Percentiles rank a stretch among this genome's conserved stretches.
phyloP scores from a whole-genome alignment of 768 basidiomycete species.

The Neoboletus brunneissimus region DNA sequence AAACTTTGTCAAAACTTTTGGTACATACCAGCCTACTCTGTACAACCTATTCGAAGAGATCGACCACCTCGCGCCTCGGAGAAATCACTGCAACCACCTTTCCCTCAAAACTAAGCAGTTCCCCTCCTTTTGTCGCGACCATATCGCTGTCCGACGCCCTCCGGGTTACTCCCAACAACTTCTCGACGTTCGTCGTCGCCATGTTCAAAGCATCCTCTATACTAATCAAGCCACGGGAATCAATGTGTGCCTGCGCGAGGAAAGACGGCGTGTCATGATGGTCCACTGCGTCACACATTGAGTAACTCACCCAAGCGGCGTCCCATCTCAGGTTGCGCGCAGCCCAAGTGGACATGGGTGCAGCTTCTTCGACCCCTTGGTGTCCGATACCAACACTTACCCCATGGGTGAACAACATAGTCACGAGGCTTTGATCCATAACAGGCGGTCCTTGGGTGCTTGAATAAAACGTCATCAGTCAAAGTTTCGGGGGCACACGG shows the following conservation, averaged over 20 bases:
- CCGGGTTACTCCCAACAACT: constrained; percentile 36
- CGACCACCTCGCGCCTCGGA: constrained; percentile 31
- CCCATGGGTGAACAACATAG: constrained; percentile 50
- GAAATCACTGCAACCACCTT: constrained; percentile 46
- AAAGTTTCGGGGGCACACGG: background rate
- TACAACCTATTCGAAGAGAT: constrained; percentile 32
- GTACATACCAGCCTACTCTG: background rate
- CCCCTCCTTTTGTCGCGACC: constrained; percentile 41
- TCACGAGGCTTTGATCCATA: constrained; percentile 65
- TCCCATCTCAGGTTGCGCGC: constrained; percentile 90
- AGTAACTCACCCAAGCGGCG: constrained; percentile 86
- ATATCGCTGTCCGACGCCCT: constrained; percentile 30
- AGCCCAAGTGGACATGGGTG: constrained; percentile 72
- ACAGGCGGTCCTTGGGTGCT: constrained; percentile 71
- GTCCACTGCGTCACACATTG: background rate
- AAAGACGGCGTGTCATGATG: background rate
- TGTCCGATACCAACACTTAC: constrained; percentile 63
- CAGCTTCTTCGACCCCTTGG: constrained; percentile 46
- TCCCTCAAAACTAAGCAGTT: constrained; percentile 42
- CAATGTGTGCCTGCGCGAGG: constrained; percentile 31
- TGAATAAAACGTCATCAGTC: background rate
- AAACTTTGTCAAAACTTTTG: background rate
- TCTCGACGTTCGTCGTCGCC: constrained; percentile 42
- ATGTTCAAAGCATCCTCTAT: constrained; percentile 39
- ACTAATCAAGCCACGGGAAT: constrained; percentile 40